Conservation (phyloP, 2,329 filamentous ascomycete genomes). For the Epichloe festucae region DNA sequence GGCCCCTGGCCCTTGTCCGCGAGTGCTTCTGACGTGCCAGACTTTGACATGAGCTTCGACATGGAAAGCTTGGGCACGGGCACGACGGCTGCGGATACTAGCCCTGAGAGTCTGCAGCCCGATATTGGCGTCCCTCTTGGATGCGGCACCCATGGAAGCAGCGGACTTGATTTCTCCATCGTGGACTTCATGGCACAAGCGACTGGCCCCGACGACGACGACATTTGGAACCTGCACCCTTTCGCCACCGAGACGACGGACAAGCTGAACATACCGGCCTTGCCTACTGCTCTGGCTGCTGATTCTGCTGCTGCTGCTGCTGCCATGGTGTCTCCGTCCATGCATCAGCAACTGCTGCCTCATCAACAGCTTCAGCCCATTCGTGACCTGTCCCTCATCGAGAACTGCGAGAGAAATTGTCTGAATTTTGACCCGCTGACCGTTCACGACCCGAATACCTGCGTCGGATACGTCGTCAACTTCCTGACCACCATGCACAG, state of each 20-base stretch:
- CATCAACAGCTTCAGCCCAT: slow-evolving; percentile 11
- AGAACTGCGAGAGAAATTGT: slow-evolving; percentile 9
- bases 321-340: slow-evolving; percentile 7
- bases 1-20: too few relatives aligned
- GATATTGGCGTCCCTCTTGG: background rate
- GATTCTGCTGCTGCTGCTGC: background rate
- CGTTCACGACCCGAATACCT: slow-evolving; percentile 23
- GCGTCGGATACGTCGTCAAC: slow-evolving; percentile 22
- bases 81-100: slow-evolving; percentile 17
- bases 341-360: slow-evolving; percentile 3
- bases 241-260: slow-evolving; percentile 9
- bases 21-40: slow-evolving; percentile 11
- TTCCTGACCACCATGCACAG: slow-evolving; percentile 20
- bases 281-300: slow-evolving; percentile 9
- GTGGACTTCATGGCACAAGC: slow-evolving; percentile 19
- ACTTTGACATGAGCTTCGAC: slow-evolving; percentile 26
- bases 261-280: slow-evolving; percentile 20
- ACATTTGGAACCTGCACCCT: slow-evolving; percentile 15
- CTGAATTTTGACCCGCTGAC: slow-evolving; percentile 18
- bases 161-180: slow-evolving; percentile 21
- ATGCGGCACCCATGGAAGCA: slow-evolving; percentile 6
- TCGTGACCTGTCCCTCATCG: slow-evolving; percentile 18
- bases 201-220: slow-evolving; percentile 7
- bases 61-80: slow-evolving; percentile 8
- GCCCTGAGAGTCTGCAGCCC: slow-evolving; percentile 18